Base-by-base conservation (phyloP, 129 eudicot genomes). In the Deinandra increscens region DNA sequence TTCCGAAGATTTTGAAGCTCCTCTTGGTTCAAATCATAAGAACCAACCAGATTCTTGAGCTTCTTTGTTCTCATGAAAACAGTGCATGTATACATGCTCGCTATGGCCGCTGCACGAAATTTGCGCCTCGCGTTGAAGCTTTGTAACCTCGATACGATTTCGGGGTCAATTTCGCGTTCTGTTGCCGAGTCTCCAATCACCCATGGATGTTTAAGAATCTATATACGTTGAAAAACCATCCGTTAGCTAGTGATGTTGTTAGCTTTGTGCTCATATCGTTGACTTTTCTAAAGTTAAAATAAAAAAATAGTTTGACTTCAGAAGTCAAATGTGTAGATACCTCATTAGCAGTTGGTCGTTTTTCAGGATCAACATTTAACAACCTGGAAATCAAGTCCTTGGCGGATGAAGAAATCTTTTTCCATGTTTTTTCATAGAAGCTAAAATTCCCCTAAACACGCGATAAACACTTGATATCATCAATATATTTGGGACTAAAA, bases 391-490 rank as follows among this genome's bases (percentile, higher is more conserved):
- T 89, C 55, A 89, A 82, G 38, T 89, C 84, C 76, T 86, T 81
- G 14, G 88, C 96, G 13, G 96, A 89, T 19, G 90, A 69, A 60
- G 96, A 89, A 64, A 89, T 86, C 75, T 84, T 84, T 65, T 84
- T 89, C 96, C 96, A 89, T 80, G 96, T 89, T 80, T 84, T 86
- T 44, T 89, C 96, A 61, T 82, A 86, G 74, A 86, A 89, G 78
- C 84, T 86, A 75, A 89, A 89, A 37, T 82, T 72, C 14, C 86
- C 96, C 96, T 89, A 71, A 70, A 77, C n/a, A 69, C 51, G 50
- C 39, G 14, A 49, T 2, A 17, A 58, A 45, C 11, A 38, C 12
- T 6, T 15, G 2, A 15, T 73, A 1, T 65, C 22, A 1, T 65
- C 22, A 65, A 36, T 10, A 22, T 19, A 14, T 15, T 26, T 14